Evolutionary conservation across 2,329 filamentous ascomycete genomes (phyloP).

Genomic region (Sordariomycetes sp.): DNA sequence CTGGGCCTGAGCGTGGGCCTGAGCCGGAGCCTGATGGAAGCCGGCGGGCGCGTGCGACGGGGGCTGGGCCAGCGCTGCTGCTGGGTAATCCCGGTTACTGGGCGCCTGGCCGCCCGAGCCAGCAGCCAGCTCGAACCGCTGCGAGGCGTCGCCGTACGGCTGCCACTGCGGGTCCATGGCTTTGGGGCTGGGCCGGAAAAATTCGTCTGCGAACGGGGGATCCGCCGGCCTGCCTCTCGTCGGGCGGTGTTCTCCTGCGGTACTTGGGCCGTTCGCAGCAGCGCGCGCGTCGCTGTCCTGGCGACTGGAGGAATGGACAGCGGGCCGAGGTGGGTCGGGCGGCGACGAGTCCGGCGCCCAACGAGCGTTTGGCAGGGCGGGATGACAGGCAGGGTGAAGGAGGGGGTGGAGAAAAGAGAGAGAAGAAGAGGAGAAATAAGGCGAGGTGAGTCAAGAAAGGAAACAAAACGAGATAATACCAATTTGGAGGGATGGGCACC

Average conservation of each 20-base stretch:
- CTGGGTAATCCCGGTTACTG: neutral
- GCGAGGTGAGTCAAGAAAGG: neutral
- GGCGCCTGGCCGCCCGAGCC: conserved; percentile 3
- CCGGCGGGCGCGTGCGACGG: neutral
- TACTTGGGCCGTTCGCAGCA: neutral
- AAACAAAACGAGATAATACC: neutral
- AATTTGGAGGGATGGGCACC: neutral
- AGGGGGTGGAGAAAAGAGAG: neutral
- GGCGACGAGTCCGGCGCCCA: neutral
- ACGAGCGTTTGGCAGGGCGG: neutral
- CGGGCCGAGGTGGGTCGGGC: neutral
- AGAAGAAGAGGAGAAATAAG: neutral
- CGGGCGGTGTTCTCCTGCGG: neutral
- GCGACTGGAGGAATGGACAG: neutral
- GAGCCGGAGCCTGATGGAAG: neutral
- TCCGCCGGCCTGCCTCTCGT: neutral
- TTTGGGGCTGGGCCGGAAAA: neutral
- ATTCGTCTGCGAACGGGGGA: neutral
- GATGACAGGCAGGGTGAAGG: no score
- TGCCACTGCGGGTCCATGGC: conserved; percentile 49
- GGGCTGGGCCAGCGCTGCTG: neutral
- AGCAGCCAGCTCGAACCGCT: conserved; percentile 48
- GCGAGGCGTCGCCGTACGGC: conserved; percentile 55
- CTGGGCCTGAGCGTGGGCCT: conserved; percentile 5
- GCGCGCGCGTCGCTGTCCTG: neutral